phyloP scores from a whole-genome alignment of 805 yeast genomes.

The Sugiyamaella americana region DNA sequence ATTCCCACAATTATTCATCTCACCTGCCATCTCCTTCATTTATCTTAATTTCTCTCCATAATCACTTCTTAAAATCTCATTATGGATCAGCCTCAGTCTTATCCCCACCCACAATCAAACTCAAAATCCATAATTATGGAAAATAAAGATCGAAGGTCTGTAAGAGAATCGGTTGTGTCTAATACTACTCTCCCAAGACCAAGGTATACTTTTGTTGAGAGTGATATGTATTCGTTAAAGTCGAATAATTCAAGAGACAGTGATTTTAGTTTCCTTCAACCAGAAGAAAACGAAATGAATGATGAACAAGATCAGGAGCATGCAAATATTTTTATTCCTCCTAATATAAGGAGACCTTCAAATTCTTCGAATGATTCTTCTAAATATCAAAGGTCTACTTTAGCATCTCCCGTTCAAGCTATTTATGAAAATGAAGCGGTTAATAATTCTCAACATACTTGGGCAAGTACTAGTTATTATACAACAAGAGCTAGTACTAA shows the following conservation, averaged over 20 bases:
- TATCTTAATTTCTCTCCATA: too few relatives aligned
- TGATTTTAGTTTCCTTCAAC: slow-evolving; percentile 14
- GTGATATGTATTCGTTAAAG: slow-evolving; percentile 10
- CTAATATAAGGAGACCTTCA: neutral
- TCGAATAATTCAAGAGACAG: slow-evolving; percentile 10
- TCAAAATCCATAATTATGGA: neutral
- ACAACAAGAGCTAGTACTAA: neutral
- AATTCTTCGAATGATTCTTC: neutral
- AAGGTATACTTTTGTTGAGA: slow-evolving; percentile 13
- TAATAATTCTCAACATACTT: neutral
- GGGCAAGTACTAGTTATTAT: neutral
- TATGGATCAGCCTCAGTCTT: neutral
- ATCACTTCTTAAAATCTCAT: too few relatives aligned
- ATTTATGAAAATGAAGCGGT: neutral
- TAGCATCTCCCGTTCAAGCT: neutral
- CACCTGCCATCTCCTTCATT: too few relatives aligned
- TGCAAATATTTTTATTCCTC: neutral
- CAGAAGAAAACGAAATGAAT: slow-evolving; percentile 1
- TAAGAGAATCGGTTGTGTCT: slow-evolving; percentile 6
- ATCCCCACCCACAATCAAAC: neutral
- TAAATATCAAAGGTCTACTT: neutral
- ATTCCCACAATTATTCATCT: neutral
- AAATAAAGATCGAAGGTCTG: slow-evolving; percentile 8
- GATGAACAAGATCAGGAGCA: neutral
- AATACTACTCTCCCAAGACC: slow-evolving; percentile 7